Evolutionary conservation across 352 stramenopile species (phyloP), one percentile per base, ranked within the genome.

Genomic region (Phytophthora meadii): DNA sequence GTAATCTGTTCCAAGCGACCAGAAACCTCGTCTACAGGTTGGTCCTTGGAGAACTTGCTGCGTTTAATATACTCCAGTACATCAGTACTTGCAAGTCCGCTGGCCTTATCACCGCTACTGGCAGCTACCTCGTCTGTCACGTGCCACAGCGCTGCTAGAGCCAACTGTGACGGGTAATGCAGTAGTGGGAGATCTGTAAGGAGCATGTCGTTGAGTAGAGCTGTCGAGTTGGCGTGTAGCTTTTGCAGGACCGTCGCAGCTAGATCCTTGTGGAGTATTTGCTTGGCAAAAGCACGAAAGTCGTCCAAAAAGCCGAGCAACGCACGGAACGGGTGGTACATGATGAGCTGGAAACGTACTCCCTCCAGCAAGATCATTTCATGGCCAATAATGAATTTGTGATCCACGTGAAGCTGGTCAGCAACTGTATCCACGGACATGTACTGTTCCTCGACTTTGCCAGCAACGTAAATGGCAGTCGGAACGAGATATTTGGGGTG

Each of bases 381-480:
- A 44, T 95, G 84, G 3, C 80, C 84, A 51, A 96, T 93, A 19
- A 97, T 87, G 64, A 91, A 82, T 65, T 92, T 91, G 62, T 93
- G 86, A 65, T 95, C 86, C 44, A 94, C 80, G 34, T 85, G 65
- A n/a, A 95, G 76, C 61, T 94, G 83, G 64, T 94, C 78, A 1
- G 85, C 87, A 44, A 96, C 81, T 42, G 79, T 94, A 42, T 96
- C 88, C 39, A 94, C 88, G 27, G 82, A 93, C 57, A 94, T 93
- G 70, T 94, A 96, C 72, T 96, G 88, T 83, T 97, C 89, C 68
- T 97, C 89, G 15, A 95, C 85, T 47, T 97, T 97, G 17, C 86
- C 88, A 6, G 89, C 89, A 15, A 96, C 87, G 73, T 96, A 96
- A 58, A 97, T 96, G 30, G 72, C 82, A 4, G 88, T 95, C 0